Evolutionary conservation across 495 filamentous ascomycete species (phyloP), one percentile per base, ranked within the genome.

Genomic region (Penicillium ochrochloron): DNA sequence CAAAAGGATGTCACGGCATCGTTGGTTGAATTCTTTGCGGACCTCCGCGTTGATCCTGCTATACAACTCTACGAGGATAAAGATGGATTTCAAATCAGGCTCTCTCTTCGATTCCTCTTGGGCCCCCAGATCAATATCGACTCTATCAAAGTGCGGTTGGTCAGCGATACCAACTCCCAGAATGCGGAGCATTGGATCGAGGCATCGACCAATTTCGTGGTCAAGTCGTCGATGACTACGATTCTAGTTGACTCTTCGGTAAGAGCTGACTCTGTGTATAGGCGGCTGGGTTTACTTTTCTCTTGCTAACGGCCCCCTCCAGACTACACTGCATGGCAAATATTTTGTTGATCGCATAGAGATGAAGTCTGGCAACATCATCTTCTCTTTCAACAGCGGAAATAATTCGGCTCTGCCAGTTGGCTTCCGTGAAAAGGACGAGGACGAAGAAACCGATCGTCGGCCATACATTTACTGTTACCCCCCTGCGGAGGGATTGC

Each of bases 281-380:
- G 2, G 25, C 12, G 3, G 3, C 19, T 19, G 15, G 29, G 6
- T n/a, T 19, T 14, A 12, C 1, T 25, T 2, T 35, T 53, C 25
- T 6, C 51, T 41, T 55, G 31, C 69, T 83, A 58, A 83, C 75
- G 0, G 64, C 1, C 35, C 23, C 62, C n/a, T 19, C 3, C 44
- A 89, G 84, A 79, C 80, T 44, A 88, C 89, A 34, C 85, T 92
- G 12, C 87, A 89, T 57, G 95, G 93, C 9, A 84, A 84, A 59
- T 97, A 92, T 66, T 82, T 88, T 57, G 85, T 93, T 42, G 90
- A 93, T 62, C 87, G 88, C 57, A 78, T 98, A 42, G 81, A 88
- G 37, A 70, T 98, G 51, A 77, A 83, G 41, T 80, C 85, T 37
- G 83, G 82, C 37, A 96, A 94, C 57, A 79, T 98, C 12, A 65